Percentiles rank a stretch among this genome's conserved stretches.
Conservation (phyloP, 768 basidiomycete genomes). For the Rhodotorula toruloides region DNA sequence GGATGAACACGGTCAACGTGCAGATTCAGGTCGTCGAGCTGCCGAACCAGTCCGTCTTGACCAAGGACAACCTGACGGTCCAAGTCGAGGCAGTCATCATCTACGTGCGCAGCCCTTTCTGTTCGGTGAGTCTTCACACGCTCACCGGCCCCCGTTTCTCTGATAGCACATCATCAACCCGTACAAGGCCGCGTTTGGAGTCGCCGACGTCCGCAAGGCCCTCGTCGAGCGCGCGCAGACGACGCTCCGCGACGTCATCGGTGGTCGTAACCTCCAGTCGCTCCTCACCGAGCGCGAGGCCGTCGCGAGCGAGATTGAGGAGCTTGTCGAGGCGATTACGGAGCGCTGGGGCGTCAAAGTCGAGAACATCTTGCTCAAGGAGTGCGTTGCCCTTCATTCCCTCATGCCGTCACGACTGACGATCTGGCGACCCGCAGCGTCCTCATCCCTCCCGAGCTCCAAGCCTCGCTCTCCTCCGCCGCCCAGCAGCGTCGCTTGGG, state of each 20-base stretch:
- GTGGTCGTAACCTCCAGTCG: conserved; percentile 86
- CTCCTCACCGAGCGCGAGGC: conserved; percentile 96
- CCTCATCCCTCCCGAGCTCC: conserved; percentile 84
- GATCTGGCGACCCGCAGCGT: conserved; percentile 54
- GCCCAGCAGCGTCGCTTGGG: conserved; percentile 96
- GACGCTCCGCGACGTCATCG: conserved; percentile 93
- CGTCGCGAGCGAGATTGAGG: conserved; percentile 92
- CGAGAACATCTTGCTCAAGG: conserved; percentile 72
- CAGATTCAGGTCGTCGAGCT: conserved; percentile 91
- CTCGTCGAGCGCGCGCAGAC: conserved; percentile 83
- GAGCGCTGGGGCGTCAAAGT: conserved; percentile 89
- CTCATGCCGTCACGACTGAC: not conserved
- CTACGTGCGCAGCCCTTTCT: not conserved
- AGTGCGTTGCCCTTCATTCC: conserved; percentile 3
- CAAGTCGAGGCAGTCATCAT: conserved; percentile 38
- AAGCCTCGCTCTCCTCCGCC: conserved; percentile 84
- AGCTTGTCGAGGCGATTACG: conserved; percentile 68
- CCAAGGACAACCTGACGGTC: conserved; percentile 45
- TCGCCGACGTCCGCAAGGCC: conserved; percentile 79
- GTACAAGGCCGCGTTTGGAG: conserved; percentile 90
- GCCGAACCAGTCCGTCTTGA: conserved; percentile 80
- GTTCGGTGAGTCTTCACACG: conserved; percentile 23
- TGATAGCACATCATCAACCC: conserved; percentile 68
- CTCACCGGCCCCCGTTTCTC: conserved; percentile 34
- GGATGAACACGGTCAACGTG: conserved; percentile 78